Conservation (phyloP, 805 yeast species). For the Teunomyces tritomae region DNA sequence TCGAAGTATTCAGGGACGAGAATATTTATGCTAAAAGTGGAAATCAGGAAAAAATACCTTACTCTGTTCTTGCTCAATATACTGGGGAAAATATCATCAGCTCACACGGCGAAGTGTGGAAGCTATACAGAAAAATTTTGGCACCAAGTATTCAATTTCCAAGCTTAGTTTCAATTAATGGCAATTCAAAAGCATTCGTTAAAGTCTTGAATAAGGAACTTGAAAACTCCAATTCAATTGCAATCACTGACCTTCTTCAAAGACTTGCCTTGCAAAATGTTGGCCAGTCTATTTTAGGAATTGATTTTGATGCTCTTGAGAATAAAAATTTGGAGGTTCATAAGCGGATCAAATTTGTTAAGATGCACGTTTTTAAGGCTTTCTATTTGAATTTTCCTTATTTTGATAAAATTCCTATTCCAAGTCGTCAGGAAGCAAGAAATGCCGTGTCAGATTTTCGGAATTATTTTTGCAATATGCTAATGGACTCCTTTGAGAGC, state of each 20-base stretch:
- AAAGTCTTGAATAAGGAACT: neutral
- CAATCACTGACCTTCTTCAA: constrained; percentile 45
- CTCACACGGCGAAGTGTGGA: constrained; percentile 56
- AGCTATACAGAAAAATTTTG: constrained; percentile 41
- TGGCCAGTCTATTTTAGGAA: constrained; percentile 49
- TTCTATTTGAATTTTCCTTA: constrained; percentile 54
- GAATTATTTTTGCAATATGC: constrained; percentile 28
- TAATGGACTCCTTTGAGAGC: constrained; percentile 19
- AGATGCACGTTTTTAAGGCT: constrained; percentile 54
- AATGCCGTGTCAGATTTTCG: constrained; percentile 43
- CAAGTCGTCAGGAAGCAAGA: constrained; percentile 44
- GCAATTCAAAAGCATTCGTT: constrained; percentile 27
- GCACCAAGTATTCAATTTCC: constrained; percentile 53
- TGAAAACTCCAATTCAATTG: constrained; percentile 8
- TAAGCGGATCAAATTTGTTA: constrained; percentile 39
- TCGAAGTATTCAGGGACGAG: constrained; percentile 48
- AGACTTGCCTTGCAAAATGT: constrained; percentile 48
- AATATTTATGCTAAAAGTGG: constrained; percentile 56
- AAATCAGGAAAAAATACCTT: constrained; percentile 56
- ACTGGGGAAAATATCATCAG: constrained; percentile 63
- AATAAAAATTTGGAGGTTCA: constrained; percentile 33
- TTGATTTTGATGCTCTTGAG: constrained; percentile 42
- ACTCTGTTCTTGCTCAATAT: constrained; percentile 51
- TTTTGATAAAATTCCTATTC: constrained; percentile 49
- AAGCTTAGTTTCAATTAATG: constrained; percentile 31